Percentiles rank a stretch among this genome's conserved stretches.
Evolutionary conservation across 2,329 filamentous ascomycete species (phyloP).

Genomic region (Aspergillus phoenicis): DNA sequence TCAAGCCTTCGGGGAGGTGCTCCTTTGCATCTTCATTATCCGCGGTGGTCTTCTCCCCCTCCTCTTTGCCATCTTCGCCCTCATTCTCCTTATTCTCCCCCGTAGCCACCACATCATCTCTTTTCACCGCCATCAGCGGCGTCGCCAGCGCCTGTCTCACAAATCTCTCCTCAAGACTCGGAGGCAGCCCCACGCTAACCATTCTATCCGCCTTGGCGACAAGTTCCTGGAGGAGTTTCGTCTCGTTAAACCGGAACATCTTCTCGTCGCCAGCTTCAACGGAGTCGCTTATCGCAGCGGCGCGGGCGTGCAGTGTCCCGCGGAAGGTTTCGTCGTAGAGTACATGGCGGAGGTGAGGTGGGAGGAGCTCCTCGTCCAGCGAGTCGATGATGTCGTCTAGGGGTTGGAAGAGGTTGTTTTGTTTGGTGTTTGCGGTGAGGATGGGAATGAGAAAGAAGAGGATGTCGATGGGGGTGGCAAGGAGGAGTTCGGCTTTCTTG

Average conservation of each 20-base stretch:
- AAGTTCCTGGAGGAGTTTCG: conserved; percentile 68
- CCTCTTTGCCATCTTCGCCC: conserved; percentile 27
- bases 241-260: conserved; percentile 78
- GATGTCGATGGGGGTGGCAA: conserved; percentile 82
- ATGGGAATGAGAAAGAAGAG: conserved; percentile 80
- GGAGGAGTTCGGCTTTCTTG: conserved; percentile 71
- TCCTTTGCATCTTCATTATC: conserved; percentile 32
- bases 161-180: conserved; percentile 83
- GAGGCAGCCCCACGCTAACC: conserved; percentile 66
- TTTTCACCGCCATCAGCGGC: conserved; percentile 70
- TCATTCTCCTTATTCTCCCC: conserved; percentile 30
- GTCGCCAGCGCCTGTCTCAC: conserved; percentile 74
- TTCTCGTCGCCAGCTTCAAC: conserved; percentile 80
- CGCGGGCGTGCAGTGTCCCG: conserved; percentile 62
- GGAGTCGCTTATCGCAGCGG: conserved; percentile 74
- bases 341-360: conserved; percentile 45
- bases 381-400: conserved; percentile 54
- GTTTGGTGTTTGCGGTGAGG: conserved; percentile 51
- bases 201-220: conserved; percentile 72
- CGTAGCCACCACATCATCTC: conserved; percentile 50
- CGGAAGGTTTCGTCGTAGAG: conserved; percentile 44
- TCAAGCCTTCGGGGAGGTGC: conserved; percentile 26
- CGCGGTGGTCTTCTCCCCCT: conserved; percentile 35
- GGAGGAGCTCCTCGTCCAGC: conserved; percentile 38
- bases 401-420: conserved; percentile 49